Evolutionary conservation across 2,329 filamentous ascomycete species (phyloP).

Genomic region (Ophiocordyceps camponoti-saundersi): DNA sequence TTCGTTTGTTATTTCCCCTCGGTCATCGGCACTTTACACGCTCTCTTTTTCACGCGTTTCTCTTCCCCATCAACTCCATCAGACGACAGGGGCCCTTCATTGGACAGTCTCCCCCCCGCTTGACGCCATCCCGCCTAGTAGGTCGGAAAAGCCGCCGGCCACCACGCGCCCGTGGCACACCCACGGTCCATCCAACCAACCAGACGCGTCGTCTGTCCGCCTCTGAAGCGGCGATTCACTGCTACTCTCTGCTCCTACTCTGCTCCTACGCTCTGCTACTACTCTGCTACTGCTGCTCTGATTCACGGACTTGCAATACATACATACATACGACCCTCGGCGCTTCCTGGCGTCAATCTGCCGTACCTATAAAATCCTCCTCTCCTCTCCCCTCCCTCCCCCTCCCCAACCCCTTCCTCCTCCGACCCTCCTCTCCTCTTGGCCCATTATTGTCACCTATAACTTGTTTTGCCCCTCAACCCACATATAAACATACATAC

Average conservation of each 20-base stretch:
- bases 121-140: too few relatives aligned
- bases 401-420: neutral
- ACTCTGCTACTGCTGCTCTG: too few relatives aligned
- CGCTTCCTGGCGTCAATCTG: too few relatives aligned
- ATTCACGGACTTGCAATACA: too few relatives aligned
- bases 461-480: neutral
- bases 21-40: neutral
- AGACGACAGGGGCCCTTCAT: too few relatives aligned
- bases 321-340: too few relatives aligned
- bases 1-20: neutral
- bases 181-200: neutral
- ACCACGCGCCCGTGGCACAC: neutral
- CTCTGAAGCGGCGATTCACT: neutral
- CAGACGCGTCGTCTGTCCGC: neutral
- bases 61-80: neutral
- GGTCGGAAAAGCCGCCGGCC: too few relatives aligned
- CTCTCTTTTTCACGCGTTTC: neutral
- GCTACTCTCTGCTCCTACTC: too few relatives aligned
- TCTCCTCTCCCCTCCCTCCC: neutral
- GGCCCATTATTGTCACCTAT: too few relatives aligned
- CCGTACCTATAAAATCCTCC: neutral
- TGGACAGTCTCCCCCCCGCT: too few relatives aligned
- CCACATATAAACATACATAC: neutral
- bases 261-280: too few relatives aligned
- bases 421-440: neutral